Percentiles rank a stretch among this genome's conserved stretches.
Evolutionary conservation across 106 monocot genomes (phyloP).

Genomic region (Triglochin maritima): DNA sequence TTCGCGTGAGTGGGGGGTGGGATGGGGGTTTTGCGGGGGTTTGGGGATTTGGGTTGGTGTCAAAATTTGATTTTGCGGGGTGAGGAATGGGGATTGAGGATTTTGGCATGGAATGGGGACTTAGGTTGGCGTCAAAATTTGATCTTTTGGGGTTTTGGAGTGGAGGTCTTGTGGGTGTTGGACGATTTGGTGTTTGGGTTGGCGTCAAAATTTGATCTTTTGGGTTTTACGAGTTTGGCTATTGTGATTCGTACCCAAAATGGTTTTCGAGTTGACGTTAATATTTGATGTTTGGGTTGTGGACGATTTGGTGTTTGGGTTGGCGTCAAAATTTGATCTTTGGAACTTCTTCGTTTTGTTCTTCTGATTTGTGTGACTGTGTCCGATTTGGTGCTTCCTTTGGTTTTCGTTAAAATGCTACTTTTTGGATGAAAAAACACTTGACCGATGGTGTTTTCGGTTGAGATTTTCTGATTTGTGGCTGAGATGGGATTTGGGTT

Average conservation of each 20-base stretch:
- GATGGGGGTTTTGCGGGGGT: too few relatives aligned
- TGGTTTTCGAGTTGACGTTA: background rate
- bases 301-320: too few relatives aligned
- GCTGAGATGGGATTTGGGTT: too few relatives aligned
- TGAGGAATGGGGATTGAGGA: background rate
- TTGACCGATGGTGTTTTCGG: too few relatives aligned
- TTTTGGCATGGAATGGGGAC: too few relatives aligned
- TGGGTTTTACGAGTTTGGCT: too few relatives aligned
- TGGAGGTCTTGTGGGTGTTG: too few relatives aligned
- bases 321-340: background rate
- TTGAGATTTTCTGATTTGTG: too few relatives aligned
- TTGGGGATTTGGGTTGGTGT: background rate
- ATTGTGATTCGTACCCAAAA: too few relatives aligned
- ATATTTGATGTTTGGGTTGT: background rate
- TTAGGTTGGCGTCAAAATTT: background rate
- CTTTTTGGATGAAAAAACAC: too few relatives aligned
- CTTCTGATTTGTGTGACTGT: too few relatives aligned
- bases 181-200: background rate
- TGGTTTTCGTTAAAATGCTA: background rate
- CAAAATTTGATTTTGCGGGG: conserved; percentile 13
- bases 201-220: background rate
- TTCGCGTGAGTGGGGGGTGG: conserved; percentile 24
- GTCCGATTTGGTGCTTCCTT: background rate
- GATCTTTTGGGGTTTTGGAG: conserved; percentile 13
- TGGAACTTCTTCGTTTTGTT: too few relatives aligned